Conservation (phyloP, 257 asterid species). For the Przewalskia tangutica region DNA sequence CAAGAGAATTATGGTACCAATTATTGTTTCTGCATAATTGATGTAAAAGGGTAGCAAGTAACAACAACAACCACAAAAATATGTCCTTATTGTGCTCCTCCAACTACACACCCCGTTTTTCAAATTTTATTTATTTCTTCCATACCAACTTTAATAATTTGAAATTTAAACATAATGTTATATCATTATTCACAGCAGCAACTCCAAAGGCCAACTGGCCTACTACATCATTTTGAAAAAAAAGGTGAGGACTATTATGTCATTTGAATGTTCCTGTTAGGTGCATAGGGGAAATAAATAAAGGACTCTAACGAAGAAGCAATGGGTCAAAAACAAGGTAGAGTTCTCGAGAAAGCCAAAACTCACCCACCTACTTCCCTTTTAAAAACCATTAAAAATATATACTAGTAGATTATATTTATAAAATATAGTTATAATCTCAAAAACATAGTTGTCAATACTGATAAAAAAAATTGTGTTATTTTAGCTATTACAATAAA, state of each 20-base stretch:
- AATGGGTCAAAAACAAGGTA: conserved; percentile 3
- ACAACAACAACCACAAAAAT: not conserved
- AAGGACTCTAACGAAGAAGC: not conserved
- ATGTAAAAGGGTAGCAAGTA: not conserved
- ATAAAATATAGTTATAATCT: too few species aligned
- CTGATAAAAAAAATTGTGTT: too few species aligned
- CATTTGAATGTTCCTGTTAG: not conserved
- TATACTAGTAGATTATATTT: too few species aligned
- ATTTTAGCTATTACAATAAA: too few species aligned
- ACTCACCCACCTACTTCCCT: not conserved
- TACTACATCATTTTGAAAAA: not conserved
- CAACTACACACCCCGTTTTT: not conserved
- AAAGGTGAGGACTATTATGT: not conserved
- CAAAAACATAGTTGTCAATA: too few species aligned
- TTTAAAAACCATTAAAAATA: not conserved
- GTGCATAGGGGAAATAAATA: not conserved
- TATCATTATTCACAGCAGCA: not conserved
- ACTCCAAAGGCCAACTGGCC: not conserved
- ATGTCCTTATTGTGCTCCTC: not conserved
- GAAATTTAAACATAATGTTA: conserved; percentile 4
- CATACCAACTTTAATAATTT: not conserved
- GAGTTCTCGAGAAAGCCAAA: conserved; percentile 1
- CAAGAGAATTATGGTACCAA: not conserved
- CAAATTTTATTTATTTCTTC: not conserved
- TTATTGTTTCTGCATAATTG: not conserved